Evolutionary conservation across 257 asterid species (phyloP), one percentile per base, ranked within the genome.

Genomic region (Buddleja alternifolia): DNA sequence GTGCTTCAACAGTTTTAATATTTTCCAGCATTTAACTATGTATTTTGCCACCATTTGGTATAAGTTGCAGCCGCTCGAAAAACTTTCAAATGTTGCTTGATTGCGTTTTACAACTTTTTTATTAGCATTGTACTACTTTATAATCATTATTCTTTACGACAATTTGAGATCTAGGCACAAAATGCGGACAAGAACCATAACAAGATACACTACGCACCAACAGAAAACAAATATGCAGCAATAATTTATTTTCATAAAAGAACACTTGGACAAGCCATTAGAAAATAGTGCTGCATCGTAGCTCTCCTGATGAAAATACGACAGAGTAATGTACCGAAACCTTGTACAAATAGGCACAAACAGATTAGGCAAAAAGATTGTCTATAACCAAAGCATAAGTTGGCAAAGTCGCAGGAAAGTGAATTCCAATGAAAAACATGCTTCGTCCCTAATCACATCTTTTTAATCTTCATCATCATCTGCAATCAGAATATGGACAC

Each of bases 391-490:
- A 23, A 61, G 16, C 66, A 63, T 23, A 61, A 72, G 70, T 46
- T 56, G 73, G 67, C 45, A 40, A 45, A 55, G 58, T 68, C 46
- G 59, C 63, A 32, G 34, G 25, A 16, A 45, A 60, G 40, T 9
- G 56, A 45, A 46, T 48, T 19, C 60, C 19, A 16, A 62, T 16
- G 52, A 59, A 59, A 67, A 47, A 53, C 29, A 51, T 16, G 60
- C 71, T 73, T 44, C 58, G 8, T 70, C 69, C 48, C 34, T 20
- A 21, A 14, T 11, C 20, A 54, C 54, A 50, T 61, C 73, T 11
- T 73, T 1, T 70, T 84, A 85, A 46, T 86, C 90, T 81, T 87
- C 90, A 58, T 83, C 94, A 51, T 78, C 90, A 79, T 89, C 96
- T 85, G 89, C 82, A 82, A 74, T 41, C 44, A 62, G 40, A 69